phyloP scores from a whole-genome alignment of 306 rosid genomes.

The Spatholobus suberectus region DNA sequence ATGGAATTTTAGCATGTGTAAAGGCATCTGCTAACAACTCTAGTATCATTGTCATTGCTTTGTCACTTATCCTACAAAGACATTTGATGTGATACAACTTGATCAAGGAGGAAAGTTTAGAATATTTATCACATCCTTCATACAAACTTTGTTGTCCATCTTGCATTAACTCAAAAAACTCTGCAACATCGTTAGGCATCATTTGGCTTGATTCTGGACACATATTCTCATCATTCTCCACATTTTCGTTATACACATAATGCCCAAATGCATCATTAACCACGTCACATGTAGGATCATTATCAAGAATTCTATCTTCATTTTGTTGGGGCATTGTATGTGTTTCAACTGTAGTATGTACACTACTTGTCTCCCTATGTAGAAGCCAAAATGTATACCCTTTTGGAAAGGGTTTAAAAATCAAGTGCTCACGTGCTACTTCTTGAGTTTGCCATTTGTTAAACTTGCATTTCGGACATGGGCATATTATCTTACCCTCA shows the following conservation, averaged over 20 bases:
- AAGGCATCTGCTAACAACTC: not conserved
- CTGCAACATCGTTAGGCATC: not conserved
- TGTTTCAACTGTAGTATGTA: too few relatives aligned
- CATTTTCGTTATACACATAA: too few relatives aligned
- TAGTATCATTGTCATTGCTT: not conserved
- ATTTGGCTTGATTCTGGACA: too few relatives aligned
- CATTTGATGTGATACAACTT: not conserved
- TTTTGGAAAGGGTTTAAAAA: not conserved
- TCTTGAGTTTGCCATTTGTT: not conserved
- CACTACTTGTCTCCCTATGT: too few relatives aligned
- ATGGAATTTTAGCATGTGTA: not conserved
- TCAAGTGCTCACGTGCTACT: not conserved
- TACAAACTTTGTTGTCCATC: not conserved
- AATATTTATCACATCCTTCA: not conserved
- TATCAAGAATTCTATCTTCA: too few relatives aligned
- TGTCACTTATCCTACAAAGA: not conserved
- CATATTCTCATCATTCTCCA: not conserved
- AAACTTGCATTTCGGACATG: not conserved
- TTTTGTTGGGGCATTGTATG: too few relatives aligned
- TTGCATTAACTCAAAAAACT: not conserved
- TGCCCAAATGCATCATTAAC: not conserved
- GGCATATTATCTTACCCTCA: not conserved
- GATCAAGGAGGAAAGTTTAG: not conserved
- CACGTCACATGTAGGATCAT: too few relatives aligned
- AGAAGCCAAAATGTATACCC: too few relatives aligned